Conservation (phyloP, 2,329 filamentous ascomycete genomes). For the Penicillium polonicum region DNA sequence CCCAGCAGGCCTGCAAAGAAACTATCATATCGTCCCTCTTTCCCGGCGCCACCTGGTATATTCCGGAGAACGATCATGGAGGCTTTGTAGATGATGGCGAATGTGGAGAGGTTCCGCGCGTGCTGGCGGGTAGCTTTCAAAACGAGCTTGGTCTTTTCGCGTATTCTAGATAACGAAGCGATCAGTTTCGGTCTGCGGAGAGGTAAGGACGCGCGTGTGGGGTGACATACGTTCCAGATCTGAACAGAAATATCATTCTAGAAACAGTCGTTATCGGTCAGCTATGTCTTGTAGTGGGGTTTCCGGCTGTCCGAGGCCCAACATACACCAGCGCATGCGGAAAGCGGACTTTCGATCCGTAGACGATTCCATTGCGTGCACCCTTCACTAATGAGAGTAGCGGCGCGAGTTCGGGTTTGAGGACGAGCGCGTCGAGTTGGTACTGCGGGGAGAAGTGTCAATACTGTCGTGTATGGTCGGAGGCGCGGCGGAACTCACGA, state of each 20-base stretch:
- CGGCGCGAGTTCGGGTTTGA: constrained; percentile 83
- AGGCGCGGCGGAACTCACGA: constrained; percentile 25
- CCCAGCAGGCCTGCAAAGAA: constrained; percentile 85
- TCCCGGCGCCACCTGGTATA: constrained; percentile 47
- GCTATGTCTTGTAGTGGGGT: constrained; percentile 2
- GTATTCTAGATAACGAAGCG: constrained; percentile 49
- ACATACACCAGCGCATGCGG: constrained; percentile 86
- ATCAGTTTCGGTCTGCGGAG: constrained; percentile 16
- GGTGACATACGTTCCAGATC: constrained; percentile 70
- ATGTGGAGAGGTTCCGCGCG: constrained; percentile 85
- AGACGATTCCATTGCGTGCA: constrained; percentile 93
- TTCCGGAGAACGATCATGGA: constrained; percentile 73
- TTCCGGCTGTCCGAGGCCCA: not conserved
- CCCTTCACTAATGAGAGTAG: constrained; percentile 83
- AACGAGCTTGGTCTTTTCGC: constrained; percentile 74
- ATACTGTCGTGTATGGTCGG: constrained; percentile 1
- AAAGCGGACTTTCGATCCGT: constrained; percentile 96
- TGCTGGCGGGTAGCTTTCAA: constrained; percentile 85
- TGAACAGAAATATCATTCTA: constrained; percentile 96
- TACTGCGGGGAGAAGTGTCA: constrained; percentile 48
- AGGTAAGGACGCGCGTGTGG: constrained; percentile 22
- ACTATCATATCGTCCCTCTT: constrained; percentile 72
- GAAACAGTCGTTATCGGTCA: constrained; percentile 13
- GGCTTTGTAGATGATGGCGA: constrained; percentile 86
- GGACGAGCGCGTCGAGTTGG: constrained; percentile 70